A percentile compares a stretch with the other conserved stretches of the same genome.
Conservation (phyloP, 176 grass and related monocot genomes). For the Saccharum spontaneum region DNA sequence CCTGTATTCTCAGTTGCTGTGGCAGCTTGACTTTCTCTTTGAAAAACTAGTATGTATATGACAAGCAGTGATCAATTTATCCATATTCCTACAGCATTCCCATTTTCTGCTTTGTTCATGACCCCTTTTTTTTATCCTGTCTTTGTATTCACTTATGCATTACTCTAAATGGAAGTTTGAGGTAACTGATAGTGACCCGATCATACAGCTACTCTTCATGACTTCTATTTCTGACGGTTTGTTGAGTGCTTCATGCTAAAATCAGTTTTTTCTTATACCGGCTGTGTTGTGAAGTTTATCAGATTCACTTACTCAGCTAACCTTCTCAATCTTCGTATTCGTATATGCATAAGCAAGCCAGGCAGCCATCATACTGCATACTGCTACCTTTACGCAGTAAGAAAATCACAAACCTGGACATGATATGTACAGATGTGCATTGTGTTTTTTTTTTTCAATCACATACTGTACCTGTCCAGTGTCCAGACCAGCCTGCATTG, state of each 20-base stretch:
- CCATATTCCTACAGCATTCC: neutral
- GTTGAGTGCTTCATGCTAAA: neutral
- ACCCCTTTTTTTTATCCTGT: neutral
- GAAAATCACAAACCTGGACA: neutral
- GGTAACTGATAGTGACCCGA: neutral
- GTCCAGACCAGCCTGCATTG: neutral
- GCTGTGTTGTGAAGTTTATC: neutral
- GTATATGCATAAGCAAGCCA: neutral
- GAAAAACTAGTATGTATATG: neutral
- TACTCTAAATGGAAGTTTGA: neutral
- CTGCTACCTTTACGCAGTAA: neutral
- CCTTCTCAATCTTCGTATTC: neutral
- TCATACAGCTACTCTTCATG: neutral
- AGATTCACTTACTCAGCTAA: too few relatives aligned
- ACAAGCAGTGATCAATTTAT: neutral
- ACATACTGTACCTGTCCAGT: neutral
- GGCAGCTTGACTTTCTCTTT: neutral
- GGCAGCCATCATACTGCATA: neutral
- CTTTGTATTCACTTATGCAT: neutral
- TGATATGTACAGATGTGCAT: constrained; percentile 17
- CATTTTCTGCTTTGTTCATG: neutral
- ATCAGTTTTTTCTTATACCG: neutral
- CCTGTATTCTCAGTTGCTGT: constrained; percentile 1
- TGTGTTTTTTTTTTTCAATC: neutral
- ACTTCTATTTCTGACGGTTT: neutral